A percentile compares a stretch with the other conserved stretches of the same genome.
Conservation (phyloP, 352 stramenopile species). For the Phytophthora pini region DNA sequence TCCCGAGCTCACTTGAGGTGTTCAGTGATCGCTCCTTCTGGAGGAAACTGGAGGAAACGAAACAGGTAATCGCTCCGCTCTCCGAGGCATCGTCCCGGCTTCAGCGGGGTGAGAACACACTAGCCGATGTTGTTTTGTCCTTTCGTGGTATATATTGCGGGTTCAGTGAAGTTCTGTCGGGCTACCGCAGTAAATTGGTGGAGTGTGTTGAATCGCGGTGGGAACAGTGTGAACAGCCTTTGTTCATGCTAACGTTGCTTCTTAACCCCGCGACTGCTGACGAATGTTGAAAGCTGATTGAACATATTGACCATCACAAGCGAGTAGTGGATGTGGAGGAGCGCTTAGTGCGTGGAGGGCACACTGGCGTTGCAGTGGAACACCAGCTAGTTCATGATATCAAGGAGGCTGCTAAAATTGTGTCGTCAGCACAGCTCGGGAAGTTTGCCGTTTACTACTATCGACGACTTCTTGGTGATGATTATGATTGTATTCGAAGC, state of each 20-base stretch:
- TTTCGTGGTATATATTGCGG: slow-evolving; percentile 3
- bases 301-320: background rate
- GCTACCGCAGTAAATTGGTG: background rate
- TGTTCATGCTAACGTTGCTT: background rate
- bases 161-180: background rate
- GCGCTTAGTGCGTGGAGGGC: background rate
- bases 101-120: background rate
- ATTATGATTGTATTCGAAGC: slow-evolving; percentile 4
- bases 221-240: background rate
- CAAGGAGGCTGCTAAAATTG: slow-evolving; percentile 4
- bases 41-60: background rate
- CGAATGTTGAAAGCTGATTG: background rate
- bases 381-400: background rate
- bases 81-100: slow-evolving; percentile 3
- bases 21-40: background rate
- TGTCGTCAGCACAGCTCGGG: background rate
- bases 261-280: background rate
- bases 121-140: background rate
- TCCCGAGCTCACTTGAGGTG: background rate
- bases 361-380: background rate
- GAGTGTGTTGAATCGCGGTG: background rate
- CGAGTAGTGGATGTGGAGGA: background rate
- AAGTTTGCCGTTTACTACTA: slow-evolving; percentile 7
- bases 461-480: background rate
- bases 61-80: slow-evolving; percentile 2